Evolutionary conservation across 2,329 filamentous ascomycete genomes (phyloP), one percentile per base, ranked within the genome.

Genomic region (Penicillium sp.): DNA sequence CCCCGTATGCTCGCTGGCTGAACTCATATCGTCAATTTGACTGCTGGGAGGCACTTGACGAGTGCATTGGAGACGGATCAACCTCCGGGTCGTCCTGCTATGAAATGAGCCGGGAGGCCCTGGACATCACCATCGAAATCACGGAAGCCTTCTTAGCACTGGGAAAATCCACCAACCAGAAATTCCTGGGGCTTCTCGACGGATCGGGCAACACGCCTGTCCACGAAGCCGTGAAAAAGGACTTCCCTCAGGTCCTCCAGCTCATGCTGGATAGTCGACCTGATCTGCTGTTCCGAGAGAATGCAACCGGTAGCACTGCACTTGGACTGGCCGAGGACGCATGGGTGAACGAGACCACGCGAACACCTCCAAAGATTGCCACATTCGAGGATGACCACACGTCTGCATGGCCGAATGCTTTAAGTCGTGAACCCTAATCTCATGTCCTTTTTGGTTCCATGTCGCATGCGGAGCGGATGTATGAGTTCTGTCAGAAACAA

Each of bases 221-320:
- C 7, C 70, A 73, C 43, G 44, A 54, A 2, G 56, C 55, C 1
- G 55, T 67, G 15, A 57, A 56, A 17, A 36, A 64, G 4, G 73
- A 77, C 25, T 64, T 80, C 1, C 70, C 72, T 10, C 67, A 78
- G 48, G 70, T 85, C 17, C 79, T 84, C 2, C 39, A 52, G 11
- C 11, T 51, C 8, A 55, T 65, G 27, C 62, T 88, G 8, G 65
- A 74, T 7, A 67, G 67, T 47, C 70, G 75, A 12, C 76, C 81
- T 0, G 68, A 71, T 16, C 68, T 88, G 1, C 65, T 87, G 0
- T 73, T 76, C 49, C 75, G 80, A 14, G 86, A 92, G 58, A 89
- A 89, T 49, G 77, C 84, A 0, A 84, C 84, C 0, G 86, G 86
- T 1, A 73, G 76, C 11, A 92, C 85, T 0, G 82, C 85, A 0